phyloP scores from a whole-genome alignment of 352 stramenopile genomes.

The Pythium utonaiense region DNA sequence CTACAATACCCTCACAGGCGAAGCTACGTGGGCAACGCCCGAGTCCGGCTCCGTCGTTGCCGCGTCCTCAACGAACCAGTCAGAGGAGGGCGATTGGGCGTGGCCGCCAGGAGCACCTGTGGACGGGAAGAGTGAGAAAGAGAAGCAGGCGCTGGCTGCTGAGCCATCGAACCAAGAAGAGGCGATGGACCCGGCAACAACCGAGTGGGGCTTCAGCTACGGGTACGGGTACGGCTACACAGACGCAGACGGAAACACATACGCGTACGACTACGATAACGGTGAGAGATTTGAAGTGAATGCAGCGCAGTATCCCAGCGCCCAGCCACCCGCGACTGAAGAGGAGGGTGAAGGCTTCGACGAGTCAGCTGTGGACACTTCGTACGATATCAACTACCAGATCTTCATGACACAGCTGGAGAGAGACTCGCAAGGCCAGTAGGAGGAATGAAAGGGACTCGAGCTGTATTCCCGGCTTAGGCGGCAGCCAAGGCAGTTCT shows the following conservation, averaged over 20 bases:
- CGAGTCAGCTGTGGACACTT: conserved; percentile 36
- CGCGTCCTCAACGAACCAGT: conserved; percentile 15
- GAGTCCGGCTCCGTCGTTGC: conserved; percentile 1
- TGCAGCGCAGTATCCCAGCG: conserved; percentile 7
- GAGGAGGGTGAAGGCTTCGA: conserved; percentile 11
- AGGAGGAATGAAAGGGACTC: conserved; percentile 8
- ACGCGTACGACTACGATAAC: conserved; percentile 16
- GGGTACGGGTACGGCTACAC: background rate
- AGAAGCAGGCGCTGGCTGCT: background rate
- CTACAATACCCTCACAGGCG: conserved; percentile 63
- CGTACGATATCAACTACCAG: conserved; percentile 70
- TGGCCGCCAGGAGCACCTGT: conserved; percentile 22
- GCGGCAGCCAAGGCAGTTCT: too few relatives aligned
- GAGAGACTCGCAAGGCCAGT: conserved; percentile 26
- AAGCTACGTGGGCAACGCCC: conserved; percentile 63
- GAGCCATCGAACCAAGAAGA: conserved; percentile 4
- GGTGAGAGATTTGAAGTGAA: conserved; percentile 2
- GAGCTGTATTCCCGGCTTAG: background rate
- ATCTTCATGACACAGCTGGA: conserved; percentile 62
- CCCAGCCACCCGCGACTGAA: background rate
- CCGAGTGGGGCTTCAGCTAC: background rate
- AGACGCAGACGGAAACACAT: conserved; percentile 4
- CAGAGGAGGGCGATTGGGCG: background rate
- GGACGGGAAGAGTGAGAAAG: conserved; percentile 3
- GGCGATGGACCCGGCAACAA: background rate